phyloP scores from a whole-genome alignment of 2,329 filamentous ascomycete genomes.

The Cytospora chrysosperma region DNA sequence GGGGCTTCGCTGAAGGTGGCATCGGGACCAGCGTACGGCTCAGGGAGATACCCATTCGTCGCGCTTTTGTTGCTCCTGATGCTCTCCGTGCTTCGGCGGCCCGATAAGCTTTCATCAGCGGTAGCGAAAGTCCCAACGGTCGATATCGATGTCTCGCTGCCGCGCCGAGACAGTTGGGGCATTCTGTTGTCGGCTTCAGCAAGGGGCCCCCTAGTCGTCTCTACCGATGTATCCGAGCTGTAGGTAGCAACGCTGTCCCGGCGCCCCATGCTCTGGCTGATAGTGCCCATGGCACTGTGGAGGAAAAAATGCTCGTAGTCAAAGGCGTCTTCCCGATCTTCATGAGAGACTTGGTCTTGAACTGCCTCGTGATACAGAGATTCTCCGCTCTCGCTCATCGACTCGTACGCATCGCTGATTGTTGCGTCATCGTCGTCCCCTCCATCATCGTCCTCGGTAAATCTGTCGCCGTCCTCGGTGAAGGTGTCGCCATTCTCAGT shows the following conservation, averaged over 20 bases:
- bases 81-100: conserved; percentile 33
- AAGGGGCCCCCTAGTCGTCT: conserved; percentile 56
- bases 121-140: conserved; percentile 58
- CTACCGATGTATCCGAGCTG: conserved; percentile 59
- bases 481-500: no score
- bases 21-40: conserved; percentile 19
- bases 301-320: conserved; percentile 97
- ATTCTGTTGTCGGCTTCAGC: conserved; percentile 21
- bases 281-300: conserved; percentile 84
- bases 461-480: no score
- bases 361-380: conserved; percentile 62
- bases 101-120: conserved; percentile 50
- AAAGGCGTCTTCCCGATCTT: conserved; percentile 92
- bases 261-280: conserved; percentile 52
- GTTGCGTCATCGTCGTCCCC: conserved; percentile 27
- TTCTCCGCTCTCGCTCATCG: conserved; percentile 59
- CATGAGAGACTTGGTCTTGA: conserved; percentile 69
- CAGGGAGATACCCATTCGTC: conserved; percentile 27
- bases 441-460: conserved; percentile 17
- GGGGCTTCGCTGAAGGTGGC: conserved; percentile 22
- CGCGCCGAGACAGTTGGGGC: conserved; percentile 33
- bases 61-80: conserved; percentile 30
- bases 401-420: conserved; percentile 41
- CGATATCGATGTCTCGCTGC: conserved; percentile 50
- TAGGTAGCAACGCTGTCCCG: conserved; percentile 52